These are phyloP conservation scores for Monosporascus sp. DNA, from an alignment of 2,329 filamentous ascomycete genomes.

Conservation along the genomic window DNA sequence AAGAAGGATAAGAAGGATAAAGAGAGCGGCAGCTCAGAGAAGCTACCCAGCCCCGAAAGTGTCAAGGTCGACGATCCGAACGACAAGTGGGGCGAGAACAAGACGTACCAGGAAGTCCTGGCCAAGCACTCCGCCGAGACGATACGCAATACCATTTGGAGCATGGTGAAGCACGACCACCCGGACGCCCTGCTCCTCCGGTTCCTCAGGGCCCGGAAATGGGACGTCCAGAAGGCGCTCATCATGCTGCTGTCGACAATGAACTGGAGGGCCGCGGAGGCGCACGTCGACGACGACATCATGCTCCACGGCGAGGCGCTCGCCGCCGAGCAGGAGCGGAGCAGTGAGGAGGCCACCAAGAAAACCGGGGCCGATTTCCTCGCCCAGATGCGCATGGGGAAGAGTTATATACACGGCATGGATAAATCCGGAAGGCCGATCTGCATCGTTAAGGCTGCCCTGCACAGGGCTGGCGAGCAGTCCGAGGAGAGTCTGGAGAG, in stretches of 20 bases:
- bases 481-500: constrained; percentile 75
- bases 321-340: constrained; percentile 56
- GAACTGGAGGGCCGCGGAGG: constrained; percentile 79
- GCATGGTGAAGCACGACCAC: constrained; percentile 91
- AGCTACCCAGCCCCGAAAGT: constrained; percentile 31
- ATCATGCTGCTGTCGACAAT: constrained; percentile 94
- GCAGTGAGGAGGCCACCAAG: constrained; percentile 53
- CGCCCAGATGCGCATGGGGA: constrained; percentile 78
- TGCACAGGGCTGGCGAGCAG: constrained; percentile 81
- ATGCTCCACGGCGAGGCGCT: constrained; percentile 69
- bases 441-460: constrained; percentile 74
- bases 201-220: constrained; percentile 85
- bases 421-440: constrained; percentile 84
- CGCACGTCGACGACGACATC: constrained; percentile 86
- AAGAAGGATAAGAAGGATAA: constrained; percentile 54
- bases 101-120: constrained; percentile 78
- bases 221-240: constrained; percentile 89
- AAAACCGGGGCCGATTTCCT: constrained; percentile 72
- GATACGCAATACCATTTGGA: constrained; percentile 79
- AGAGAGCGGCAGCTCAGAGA: constrained; percentile 34
- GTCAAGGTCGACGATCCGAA: constrained; percentile 51
- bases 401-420: constrained; percentile 83
- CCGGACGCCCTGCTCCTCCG: constrained; percentile 79
- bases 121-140: constrained; percentile 71
- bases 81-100: constrained; percentile 89